Conservation (phyloP, 306 rosid species). For the Corylus americana region DNA sequence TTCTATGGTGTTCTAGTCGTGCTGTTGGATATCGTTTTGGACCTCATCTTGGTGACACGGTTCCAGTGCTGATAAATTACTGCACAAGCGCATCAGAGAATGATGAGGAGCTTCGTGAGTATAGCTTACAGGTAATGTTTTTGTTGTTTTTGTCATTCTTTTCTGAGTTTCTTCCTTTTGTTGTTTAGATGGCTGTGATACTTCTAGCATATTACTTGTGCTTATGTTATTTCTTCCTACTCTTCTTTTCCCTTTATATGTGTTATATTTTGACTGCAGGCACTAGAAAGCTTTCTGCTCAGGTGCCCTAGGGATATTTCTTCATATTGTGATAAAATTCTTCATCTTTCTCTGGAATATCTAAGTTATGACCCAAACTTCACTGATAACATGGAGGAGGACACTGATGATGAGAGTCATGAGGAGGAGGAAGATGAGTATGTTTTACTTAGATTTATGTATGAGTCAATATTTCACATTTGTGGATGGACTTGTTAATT, state of each 20-base stretch:
- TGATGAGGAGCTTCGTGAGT: slow-evolving; percentile 99
- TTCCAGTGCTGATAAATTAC: slow-evolving; percentile 80
- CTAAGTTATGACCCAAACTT: slow-evolving; percentile 96
- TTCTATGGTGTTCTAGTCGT: slow-evolving; percentile 59
- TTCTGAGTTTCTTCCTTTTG: not conserved
- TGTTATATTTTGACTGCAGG: slow-evolving; percentile 52
- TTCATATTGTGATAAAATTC: slow-evolving; percentile 80
- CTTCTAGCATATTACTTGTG: not conserved
- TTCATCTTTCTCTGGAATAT: slow-evolving; percentile 83
- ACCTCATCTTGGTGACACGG: slow-evolving; percentile 89
- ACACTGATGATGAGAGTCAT: slow-evolving; percentile 82
- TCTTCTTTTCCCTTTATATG: slow-evolving; percentile 1
- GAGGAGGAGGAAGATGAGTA: slow-evolving; percentile 99
- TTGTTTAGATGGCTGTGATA: not conserved
- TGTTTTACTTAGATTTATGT: slow-evolving; percentile 33
- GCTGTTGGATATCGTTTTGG: slow-evolving; percentile 98
- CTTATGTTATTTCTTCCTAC: not conserved
- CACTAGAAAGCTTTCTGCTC: slow-evolving; percentile 90
- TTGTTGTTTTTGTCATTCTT: slow-evolving; percentile 6
- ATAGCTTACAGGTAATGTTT: slow-evolving; percentile 83
- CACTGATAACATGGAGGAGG: slow-evolving; percentile 99
- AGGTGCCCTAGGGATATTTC: slow-evolving; percentile 96
- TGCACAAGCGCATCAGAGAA: slow-evolving; percentile 91
- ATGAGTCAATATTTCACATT: slow-evolving; percentile 11
- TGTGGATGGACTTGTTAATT: slow-evolving; percentile 22